Percentiles rank a stretch among this genome's conserved stretches.
Conservation (phyloP, 768 basidiomycete genomes). For the Clavulina sp. region DNA sequence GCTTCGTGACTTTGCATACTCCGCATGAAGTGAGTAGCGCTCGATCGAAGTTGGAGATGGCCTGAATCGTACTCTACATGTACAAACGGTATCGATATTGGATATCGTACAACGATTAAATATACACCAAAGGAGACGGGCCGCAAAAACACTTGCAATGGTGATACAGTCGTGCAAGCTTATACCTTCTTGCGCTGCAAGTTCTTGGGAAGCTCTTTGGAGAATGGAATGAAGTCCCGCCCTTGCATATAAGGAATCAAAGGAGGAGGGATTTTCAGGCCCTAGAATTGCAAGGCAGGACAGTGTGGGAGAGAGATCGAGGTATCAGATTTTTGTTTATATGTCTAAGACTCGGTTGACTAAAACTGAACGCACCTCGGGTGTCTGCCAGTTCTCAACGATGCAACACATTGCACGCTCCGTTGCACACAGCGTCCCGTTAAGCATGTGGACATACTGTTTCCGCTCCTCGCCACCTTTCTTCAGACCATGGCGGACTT, state of each 20-base stretch:
- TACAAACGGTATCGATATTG: too few relatives aligned
- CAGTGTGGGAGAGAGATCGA: neutral
- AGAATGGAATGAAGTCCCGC: conserved; percentile 62
- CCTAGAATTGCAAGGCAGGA: conserved; percentile 30
- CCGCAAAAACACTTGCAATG: too few relatives aligned
- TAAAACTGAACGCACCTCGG: conserved; percentile 42
- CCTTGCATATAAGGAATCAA: conserved; percentile 94
- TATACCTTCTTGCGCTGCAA: conserved; percentile 54
- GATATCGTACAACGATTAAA: too few relatives aligned
- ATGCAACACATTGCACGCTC: conserved; percentile 92
- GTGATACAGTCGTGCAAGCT: too few relatives aligned
- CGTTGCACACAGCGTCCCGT: conserved; percentile 93
- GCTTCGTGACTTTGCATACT: too few relatives aligned
- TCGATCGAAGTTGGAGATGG: too few relatives aligned
- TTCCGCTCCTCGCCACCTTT: conserved; percentile 78
- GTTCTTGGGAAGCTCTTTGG: conserved; percentile 62
- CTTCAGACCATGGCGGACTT: conserved; percentile 87
- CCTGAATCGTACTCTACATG: too few relatives aligned
- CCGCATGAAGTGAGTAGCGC: too few relatives aligned
- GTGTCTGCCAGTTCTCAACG: conserved; percentile 97
- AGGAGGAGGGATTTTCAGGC: conserved; percentile 75
- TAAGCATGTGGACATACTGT: conserved; percentile 96
- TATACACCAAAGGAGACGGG: too few relatives aligned
- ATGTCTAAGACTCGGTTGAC: neutral
- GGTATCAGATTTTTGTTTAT: neutral